Evolutionary conservation across 306 rosid species (phyloP), one percentile per base, ranked within the genome.

Genomic region (Trichosanthes truncata): DNA sequence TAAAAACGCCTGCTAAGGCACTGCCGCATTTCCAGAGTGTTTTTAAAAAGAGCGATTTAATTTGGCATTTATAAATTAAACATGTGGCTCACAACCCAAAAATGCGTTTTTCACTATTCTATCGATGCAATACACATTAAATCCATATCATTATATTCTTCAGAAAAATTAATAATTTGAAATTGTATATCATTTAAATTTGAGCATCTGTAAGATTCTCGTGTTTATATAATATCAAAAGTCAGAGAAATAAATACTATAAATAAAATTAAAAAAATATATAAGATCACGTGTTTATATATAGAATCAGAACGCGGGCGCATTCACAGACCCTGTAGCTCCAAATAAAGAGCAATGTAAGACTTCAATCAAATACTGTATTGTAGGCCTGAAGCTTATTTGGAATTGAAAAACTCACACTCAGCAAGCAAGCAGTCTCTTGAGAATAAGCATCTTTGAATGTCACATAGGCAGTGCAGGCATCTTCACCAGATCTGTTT

Each of bases 351-450:
- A 41, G 74, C 4, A 71, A 71, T 5, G 21, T 20, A 71, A 45
- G 35, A 43, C 38, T 14, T 25, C 36, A 72, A 46, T 46, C 53
- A 45, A 43, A 71, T 21, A 41, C 29, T n/a, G 55, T 40, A 43
- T 40, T 43, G 35, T 69, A 67, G 23, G 71, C 25, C 23, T 33
- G 51, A 35, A 35, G 74, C 49, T 4, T 38, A 46, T 56, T 56
- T 38, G 23, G 51, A 66, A 75, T 77, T 31, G 41, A 79, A 67
- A 74, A 73, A 85, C 98, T 87, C 87, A 89, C 98, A 82, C 97
- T 92, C 77, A 95, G 93, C 89, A 95, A 85, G 87, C 97, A 92
- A 71, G 98, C 97, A 83, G 98, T 95, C 75, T 92, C 93, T 84
- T 83, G 95, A 82, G 97, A 89, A 85, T 95, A 87, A 3, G 92